phyloP scores from a whole-genome alignment of 75 land plant species.

The Selaginella tamariscina region DNA sequence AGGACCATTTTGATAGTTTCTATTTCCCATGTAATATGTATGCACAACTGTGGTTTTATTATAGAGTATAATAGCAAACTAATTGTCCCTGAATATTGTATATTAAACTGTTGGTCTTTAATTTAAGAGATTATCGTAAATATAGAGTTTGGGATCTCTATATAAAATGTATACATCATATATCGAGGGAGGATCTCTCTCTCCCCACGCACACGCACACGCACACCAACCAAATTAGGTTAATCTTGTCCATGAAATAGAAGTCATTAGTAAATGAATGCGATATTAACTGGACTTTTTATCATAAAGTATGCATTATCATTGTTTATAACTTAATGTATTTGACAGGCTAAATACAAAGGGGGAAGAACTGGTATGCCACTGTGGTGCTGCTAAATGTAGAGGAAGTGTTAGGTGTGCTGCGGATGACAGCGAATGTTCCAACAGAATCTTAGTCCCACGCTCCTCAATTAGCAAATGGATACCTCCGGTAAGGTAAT shows the following conservation, averaged over 20 bases:
- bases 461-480: constrained; percentile 6
- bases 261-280: no score
- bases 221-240: no score
- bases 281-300: no score
- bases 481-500: no score
- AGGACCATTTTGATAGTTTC: no score
- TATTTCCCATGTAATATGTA: no score
- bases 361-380: constrained; percentile 66
- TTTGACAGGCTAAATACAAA: constrained; percentile 68
- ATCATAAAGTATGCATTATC: neutral
- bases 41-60: neutral
- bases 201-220: neutral
- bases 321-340: neutral
- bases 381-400: constrained; percentile 84
- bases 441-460: constrained; percentile 36
- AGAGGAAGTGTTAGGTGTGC: constrained; percentile 74
- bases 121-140: no score
- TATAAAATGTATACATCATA: no score
- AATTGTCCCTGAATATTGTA: neutral
- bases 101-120: no score
- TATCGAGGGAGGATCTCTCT: neutral
- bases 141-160: no score
- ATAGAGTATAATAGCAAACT: neutral
- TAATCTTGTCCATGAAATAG: no score
- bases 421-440: constrained; percentile 37